Evolutionary conservation across 2,329 filamentous ascomycete species (phyloP).

Genomic region (Colletotrichum chrysophilum): DNA sequence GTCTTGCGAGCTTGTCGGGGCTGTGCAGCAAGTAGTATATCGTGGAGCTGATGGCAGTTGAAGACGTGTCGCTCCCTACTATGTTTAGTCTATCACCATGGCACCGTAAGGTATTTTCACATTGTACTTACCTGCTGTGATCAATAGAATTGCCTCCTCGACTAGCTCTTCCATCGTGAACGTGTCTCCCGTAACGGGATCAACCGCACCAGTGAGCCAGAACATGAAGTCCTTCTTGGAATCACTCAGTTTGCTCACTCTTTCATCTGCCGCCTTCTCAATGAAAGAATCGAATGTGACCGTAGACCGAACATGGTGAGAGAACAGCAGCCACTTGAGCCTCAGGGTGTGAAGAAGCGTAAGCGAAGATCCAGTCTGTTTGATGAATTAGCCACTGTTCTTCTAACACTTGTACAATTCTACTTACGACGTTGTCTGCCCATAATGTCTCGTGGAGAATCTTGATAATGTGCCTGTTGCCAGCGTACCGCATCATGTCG

Average conservation of each 20-base stretch:
- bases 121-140: neutral
- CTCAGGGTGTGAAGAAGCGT: neutral
- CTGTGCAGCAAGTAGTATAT: neutral
- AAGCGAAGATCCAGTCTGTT: neutral
- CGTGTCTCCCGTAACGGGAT: neutral
- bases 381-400: neutral
- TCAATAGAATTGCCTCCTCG: constrained; percentile 3
- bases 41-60: neutral
- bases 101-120: neutral
- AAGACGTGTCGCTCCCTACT: neutral
- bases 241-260: neutral
- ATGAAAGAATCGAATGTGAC: constrained; percentile 1
- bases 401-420: fast-evolving
- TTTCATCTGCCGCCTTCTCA: neutral
- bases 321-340: neutral
- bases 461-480: neutral
- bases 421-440: constrained; percentile 2
- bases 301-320: neutral
- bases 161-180: constrained; percentile 8
- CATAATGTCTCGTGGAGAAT: constrained; percentile 4
- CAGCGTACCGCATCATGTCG: neutral
- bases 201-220: constrained; percentile 1
- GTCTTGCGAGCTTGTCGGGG: neutral
- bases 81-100: fast-evolving
- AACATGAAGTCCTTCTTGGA: constrained; percentile 8